Evolutionary conservation across 345 rosid species (phyloP).

Genomic region (Turnera subulata): DNA sequence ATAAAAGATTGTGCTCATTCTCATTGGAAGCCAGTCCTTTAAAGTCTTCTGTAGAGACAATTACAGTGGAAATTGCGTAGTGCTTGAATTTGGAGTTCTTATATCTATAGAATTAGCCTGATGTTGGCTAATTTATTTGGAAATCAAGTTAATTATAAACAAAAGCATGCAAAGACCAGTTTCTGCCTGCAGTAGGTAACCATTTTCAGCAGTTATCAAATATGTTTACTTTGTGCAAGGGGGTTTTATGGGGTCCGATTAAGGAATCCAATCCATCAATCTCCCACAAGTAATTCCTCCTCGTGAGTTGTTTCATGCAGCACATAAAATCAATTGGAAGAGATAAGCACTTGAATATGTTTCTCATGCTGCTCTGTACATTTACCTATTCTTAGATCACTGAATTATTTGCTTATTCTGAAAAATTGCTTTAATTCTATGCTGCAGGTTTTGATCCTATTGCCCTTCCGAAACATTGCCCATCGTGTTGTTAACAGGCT

Average conservation of each 20-base stretch:
- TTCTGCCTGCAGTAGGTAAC: not conserved
- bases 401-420: not conserved
- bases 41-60: no score
- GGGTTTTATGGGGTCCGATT: no score
- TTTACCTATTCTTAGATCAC: slow-evolving; percentile 2
- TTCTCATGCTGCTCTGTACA: not conserved
- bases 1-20: no score
- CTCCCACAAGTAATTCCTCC: no score
- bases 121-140: not conserved
- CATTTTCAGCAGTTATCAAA: not conserved
- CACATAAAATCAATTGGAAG: not conserved
- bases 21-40: no score
- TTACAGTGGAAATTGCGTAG: no score
- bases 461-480: slow-evolving; percentile 74
- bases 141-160: not conserved
- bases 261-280: no score
- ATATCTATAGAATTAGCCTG: no score
- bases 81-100: no score
- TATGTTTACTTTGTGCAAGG: no score
- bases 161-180: not conserved
- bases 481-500: slow-evolving; percentile 63
- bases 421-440: slow-evolving; percentile 13
- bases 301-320: not conserved
- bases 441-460: slow-evolving; percentile 65
- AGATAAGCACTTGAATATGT: not conserved